Conservation (phyloP, 768 basidiomycete species). For the Kwoniella shandongensis region DNA sequence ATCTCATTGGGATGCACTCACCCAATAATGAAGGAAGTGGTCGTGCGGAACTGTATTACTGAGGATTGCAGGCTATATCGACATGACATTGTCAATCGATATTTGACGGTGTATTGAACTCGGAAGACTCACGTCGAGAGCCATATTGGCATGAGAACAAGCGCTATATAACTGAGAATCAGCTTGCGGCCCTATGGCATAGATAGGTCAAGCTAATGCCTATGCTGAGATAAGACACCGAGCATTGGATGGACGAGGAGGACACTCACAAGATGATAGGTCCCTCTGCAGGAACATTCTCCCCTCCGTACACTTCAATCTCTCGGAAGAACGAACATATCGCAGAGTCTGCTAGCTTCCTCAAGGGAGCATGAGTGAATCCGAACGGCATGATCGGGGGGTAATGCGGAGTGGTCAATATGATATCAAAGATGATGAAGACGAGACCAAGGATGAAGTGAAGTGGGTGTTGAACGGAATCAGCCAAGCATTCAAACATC, state of each 20-base stretch:
- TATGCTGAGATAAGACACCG: too few species aligned
- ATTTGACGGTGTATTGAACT: not conserved
- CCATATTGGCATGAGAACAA: constrained; percentile 93
- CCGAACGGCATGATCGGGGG: constrained; percentile 53
- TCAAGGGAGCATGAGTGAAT: constrained; percentile 67
- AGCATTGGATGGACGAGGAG: not conserved
- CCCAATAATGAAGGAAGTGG: constrained; percentile 69
- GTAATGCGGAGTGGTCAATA: too few species aligned
- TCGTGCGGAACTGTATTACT: constrained; percentile 75
- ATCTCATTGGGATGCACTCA: too few species aligned
- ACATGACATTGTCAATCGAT: constrained; percentile 17
- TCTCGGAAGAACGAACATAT: constrained; percentile 85
- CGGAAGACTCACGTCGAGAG: constrained; percentile 67
- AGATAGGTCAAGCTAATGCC: too few species aligned
- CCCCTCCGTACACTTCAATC: constrained; percentile 78
- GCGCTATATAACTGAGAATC: too few species aligned
- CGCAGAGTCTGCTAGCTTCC: constrained; percentile 69
- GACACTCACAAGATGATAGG: constrained; percentile 85
- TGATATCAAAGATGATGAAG: too few species aligned
- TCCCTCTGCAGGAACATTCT: constrained; percentile 81
- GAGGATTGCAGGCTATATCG: constrained; percentile 55
- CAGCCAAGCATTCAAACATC: too few species aligned
- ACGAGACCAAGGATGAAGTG: too few species aligned
- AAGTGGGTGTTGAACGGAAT: too few species aligned
- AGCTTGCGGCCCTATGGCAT: too few species aligned